Conservation (phyloP, 2,329 filamentous ascomycete genomes). For the Xylariaceae sp. region DNA sequence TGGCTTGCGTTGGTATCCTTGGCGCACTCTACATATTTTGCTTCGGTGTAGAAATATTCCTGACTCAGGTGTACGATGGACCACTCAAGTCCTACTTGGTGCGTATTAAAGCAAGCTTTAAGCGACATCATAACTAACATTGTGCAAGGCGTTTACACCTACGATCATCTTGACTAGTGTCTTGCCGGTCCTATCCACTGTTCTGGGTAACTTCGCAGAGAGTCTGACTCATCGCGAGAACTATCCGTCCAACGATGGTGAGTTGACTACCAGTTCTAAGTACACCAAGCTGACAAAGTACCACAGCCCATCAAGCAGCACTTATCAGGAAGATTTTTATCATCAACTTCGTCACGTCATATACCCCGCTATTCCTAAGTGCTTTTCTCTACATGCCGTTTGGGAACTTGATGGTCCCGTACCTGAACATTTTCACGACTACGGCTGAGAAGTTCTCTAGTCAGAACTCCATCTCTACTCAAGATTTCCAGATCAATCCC, state of each 20-base stretch:
- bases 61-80: conserved; percentile 88
- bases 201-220: conserved; percentile 75
- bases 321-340: conserved; percentile 93
- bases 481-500: conserved; percentile 77
- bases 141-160: conserved; percentile 72
- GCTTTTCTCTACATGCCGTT: conserved; percentile 96
- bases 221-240: conserved; percentile 82
- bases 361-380: conserved; percentile 86
- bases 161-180: conserved; percentile 81
- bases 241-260: conserved; percentile 78
- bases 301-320: conserved; percentile 70
- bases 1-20: conserved; percentile 68
- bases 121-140: conserved; percentile 10
- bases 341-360: conserved; percentile 94
- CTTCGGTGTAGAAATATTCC: conserved; percentile 93
- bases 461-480: conserved; percentile 65
- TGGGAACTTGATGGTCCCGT: conserved; percentile 76
- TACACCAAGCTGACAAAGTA: conserved; percentile 18
- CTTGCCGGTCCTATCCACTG: conserved; percentile 72
- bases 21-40: conserved; percentile 81
- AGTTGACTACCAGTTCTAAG: neutral
- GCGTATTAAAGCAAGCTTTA: conserved; percentile 31
- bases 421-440: conserved; percentile 77
- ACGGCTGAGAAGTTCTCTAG: conserved; percentile 74
- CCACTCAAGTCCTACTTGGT: conserved; percentile 83